Conservation (phyloP, 1,284 basidiomycete genomes). For the Rhodotorula sp. region DNA sequence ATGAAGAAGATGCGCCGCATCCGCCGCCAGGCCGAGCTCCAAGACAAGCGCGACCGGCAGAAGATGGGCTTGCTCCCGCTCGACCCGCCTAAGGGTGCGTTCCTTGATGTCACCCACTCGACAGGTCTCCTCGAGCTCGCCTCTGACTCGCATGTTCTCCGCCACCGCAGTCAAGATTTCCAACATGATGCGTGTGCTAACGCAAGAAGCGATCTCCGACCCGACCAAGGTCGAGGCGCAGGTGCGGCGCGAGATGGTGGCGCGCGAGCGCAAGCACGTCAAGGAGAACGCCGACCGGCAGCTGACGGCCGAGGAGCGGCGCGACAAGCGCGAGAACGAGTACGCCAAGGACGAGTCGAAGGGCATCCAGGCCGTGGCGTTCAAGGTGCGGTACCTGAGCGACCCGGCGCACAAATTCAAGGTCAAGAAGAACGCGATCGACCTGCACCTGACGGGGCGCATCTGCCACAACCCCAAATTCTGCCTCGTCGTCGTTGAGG, state of each 20-base stretch:
- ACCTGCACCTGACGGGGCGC: conserved; percentile 80
- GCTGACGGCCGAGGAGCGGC: conserved; percentile 82
- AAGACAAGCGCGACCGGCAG: conserved; percentile 93
- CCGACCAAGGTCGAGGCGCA: conserved; percentile 95
- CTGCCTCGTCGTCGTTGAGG: conserved; percentile 90
- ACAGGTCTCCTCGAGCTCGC: not conserved
- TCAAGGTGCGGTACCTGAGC: conserved; percentile 88
- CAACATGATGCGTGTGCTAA: conserved; percentile 97
- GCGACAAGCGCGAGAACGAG: conserved; percentile 81
- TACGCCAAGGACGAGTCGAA: conserved; percentile 76
- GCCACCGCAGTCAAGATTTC: conserved; percentile 73
- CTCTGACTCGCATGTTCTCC: conserved; percentile 37
- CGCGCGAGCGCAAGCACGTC: conserved; percentile 83
- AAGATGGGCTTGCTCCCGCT: conserved; percentile 95
- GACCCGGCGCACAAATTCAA: conserved; percentile 95
- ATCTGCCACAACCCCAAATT: conserved; percentile 87
- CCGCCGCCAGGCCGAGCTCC: conserved; percentile 79
- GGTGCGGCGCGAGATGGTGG: conserved; percentile 87
- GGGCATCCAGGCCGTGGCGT: conserved; percentile 82
- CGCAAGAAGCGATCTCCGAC: conserved; percentile 93
- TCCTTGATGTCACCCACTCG: not conserved
- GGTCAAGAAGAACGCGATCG: conserved; percentile 92
- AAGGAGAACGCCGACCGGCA: conserved; percentile 88
- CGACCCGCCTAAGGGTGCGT: conserved; percentile 85
- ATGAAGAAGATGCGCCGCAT: conserved; percentile 96